A percentile compares a stretch with the other conserved stretches of the same genome.
phyloP scores from a whole-genome alignment of 192 early-diverging fungal species.

The Rhizophagus clarus region DNA sequence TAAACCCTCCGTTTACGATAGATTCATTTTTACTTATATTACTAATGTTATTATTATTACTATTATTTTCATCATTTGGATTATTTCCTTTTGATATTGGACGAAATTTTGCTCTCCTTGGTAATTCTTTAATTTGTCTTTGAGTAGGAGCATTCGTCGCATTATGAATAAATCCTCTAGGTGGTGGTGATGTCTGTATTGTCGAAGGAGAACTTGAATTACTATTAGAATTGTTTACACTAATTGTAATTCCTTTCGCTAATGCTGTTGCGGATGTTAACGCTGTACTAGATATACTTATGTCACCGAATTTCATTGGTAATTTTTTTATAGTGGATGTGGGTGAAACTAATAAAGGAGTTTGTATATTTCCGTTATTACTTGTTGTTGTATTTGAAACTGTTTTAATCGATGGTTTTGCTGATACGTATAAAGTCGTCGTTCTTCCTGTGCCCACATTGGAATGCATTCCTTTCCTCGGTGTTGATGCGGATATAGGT shows the following conservation, averaged over 20 bases:
- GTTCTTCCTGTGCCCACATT: neutral
- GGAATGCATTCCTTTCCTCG: neutral
- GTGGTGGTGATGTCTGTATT: constrained; percentile 12
- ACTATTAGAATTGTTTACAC: constrained; percentile 9
- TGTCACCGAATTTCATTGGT: constrained; percentile 24
- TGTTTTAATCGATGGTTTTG: neutral
- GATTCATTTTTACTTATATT: neutral
- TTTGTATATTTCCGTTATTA: neutral
- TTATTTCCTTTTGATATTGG: neutral
- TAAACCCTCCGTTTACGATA: constrained; percentile 3
- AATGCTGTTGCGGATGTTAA: neutral
- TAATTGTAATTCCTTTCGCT: constrained; percentile 12
- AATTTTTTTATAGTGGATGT: constrained; percentile 18
- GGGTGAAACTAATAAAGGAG: neutral
- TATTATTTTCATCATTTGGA: neutral
- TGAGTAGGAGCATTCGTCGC: constrained; percentile 20
- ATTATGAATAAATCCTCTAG: constrained; percentile 23
- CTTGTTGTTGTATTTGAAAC: neutral
- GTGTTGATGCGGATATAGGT: neutral
- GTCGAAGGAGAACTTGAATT: constrained; percentile 1
- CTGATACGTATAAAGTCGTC: constrained; percentile 8
- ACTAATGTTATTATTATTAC: constrained; percentile 8
- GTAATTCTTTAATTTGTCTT: constrained; percentile 26
- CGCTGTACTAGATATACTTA: constrained; percentile 9
- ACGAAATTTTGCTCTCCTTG: constrained; percentile 17